Base-by-base conservation (phyloP, 2,329 filamentous ascomycete species). In the Aspergillus piperis region DNA sequence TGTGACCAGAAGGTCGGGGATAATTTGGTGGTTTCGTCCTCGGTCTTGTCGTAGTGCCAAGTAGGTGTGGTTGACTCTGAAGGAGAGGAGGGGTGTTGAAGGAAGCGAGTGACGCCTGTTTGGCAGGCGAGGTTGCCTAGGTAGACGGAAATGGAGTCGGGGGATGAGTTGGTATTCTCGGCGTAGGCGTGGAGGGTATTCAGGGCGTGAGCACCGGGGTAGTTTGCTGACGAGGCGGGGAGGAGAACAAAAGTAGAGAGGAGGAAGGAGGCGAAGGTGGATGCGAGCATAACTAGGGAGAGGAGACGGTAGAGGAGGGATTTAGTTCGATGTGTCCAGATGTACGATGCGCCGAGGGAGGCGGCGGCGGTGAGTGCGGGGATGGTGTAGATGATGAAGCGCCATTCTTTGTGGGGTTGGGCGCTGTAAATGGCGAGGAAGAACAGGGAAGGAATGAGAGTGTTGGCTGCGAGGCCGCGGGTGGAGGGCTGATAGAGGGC, bases 321-420 rank as follows among this genome's bases (percentile, higher is more conserved):
- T 72, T 92, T 93, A 5, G 79, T 70, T n/a, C 85, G 81, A 42
- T 89, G 87, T 0, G 80, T 82, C 78, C 86, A 90, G 64, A 96
- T 78, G 75, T 87, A 88, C 58, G 86, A 84, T 13, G 92, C 91
- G 19, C 88, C 88, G 4, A 91, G 82, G 3, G 91, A 88, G 0
- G 92, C 89, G 2, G 88, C 85, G 10, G 89, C 89, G 0, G 93
- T 96, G 30, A 98, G 80, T 0, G 89, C 83, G 0, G 95, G 95
- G 23, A 96, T 83, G 55, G 87, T 83, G 77, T 98, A 98, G 69
- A 98, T 87, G 67, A 99, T 88, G 81, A 99, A 99, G 17, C 95
- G 90, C 74, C 92, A 90, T 78, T 99, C 95, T 74, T 99, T 99
- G 80, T 99, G 95, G 0, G 94, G 93, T 63, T 96, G 90, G 54